phyloP scores from a whole-genome alignment of 176 grass and related monocot genomes.

The Elaeis guineensis region DNA sequence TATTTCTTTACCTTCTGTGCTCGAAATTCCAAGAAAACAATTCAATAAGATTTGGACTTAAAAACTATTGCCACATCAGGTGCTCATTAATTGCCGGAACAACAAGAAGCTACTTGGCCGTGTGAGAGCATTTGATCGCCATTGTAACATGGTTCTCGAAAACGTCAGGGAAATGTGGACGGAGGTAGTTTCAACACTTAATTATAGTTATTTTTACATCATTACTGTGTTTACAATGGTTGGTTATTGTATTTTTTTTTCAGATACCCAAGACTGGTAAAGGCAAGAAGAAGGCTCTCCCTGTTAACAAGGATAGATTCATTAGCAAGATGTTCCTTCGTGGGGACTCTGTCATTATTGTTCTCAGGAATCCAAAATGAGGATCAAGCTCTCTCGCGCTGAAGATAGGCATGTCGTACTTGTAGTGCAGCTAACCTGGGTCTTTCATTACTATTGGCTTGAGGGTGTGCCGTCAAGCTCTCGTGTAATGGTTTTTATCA shows the following conservation, averaged over 20 bases:
- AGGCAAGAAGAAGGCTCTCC: constrained; percentile 98
- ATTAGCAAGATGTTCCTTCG: constrained; percentile 98
- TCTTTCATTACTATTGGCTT: too few relatives aligned
- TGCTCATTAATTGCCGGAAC: constrained; percentile 95
- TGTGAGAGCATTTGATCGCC: constrained; percentile 89
- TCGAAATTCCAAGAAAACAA: too few relatives aligned
- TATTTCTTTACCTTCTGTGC: too few relatives aligned
- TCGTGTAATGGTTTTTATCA: too few relatives aligned
- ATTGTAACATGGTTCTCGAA: constrained; percentile 98
- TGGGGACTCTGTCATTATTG: constrained; percentile 87
- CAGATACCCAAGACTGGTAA: constrained; percentile 88
- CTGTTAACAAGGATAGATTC: constrained; percentile 91
- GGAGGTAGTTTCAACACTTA: constrained; percentile 34
- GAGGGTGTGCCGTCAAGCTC: too few relatives aligned
- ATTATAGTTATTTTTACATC: too few relatives aligned
- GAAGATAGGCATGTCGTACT: too few relatives aligned
- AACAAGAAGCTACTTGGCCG: constrained; percentile 89
- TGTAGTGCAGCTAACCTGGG: too few relatives aligned
- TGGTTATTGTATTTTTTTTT: constrained; percentile 10
- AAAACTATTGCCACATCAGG: constrained; percentile 27
- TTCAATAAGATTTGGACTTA: not conserved
- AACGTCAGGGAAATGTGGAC: constrained; percentile 99
- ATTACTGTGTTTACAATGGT: too few relatives aligned
- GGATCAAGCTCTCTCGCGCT: not conserved
- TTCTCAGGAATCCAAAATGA: constrained; percentile 84